A percentile compares a stretch with the other conserved stretches of the same genome.
These are phyloP conservation scores for Rhizophora apiculata DNA, from an alignment of 345 rosid species.

Conservation along the genomic window DNA sequence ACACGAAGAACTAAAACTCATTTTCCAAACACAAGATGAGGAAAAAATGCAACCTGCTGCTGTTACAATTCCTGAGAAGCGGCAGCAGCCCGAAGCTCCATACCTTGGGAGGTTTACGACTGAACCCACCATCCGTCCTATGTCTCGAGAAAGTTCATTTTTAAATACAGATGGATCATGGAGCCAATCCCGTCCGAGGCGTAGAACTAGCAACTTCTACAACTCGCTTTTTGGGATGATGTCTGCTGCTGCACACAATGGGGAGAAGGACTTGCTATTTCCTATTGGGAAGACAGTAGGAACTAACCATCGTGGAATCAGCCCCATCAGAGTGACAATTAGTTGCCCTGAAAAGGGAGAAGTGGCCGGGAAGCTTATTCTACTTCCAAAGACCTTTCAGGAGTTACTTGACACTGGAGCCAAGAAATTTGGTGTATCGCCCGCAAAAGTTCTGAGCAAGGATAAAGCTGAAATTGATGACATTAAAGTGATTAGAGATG, in stretches of 20 bases:
- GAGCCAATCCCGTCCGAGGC: slow-evolving; percentile 45
- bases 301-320: slow-evolving; percentile 6
- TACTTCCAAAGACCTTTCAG: slow-evolving; percentile 57
- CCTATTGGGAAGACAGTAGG: slow-evolving; percentile 20
- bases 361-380: slow-evolving; percentile 46
- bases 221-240: slow-evolving; percentile 78
- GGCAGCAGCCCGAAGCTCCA: slow-evolving; percentile 29
- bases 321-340: slow-evolving; percentile 53
- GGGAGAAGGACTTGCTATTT: slow-evolving; percentile 34
- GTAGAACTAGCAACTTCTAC: slow-evolving; percentile 57
- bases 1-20: slow-evolving; percentile 60
- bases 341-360: slow-evolving; percentile 59
- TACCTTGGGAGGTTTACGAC: slow-evolving; percentile 67
- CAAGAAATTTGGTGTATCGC: slow-evolving; percentile 49
- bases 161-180: slow-evolving; percentile 41
- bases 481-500: slow-evolving; percentile 71
- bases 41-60: slow-evolving; percentile 30
- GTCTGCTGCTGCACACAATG: slow-evolving; percentile 49
- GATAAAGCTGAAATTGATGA: slow-evolving; percentile 68
- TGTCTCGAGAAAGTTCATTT: slow-evolving; percentile 24
- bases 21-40: slow-evolving; percentile 44
- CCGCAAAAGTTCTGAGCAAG: slow-evolving; percentile 47
- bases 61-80: slow-evolving; percentile 45
- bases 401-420: slow-evolving; percentile 60
- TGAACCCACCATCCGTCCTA: slow-evolving; percentile 59